phyloP scores from a whole-genome alignment of 371 early-diverging fungal species.

The Dentiscutata heterogama region DNA sequence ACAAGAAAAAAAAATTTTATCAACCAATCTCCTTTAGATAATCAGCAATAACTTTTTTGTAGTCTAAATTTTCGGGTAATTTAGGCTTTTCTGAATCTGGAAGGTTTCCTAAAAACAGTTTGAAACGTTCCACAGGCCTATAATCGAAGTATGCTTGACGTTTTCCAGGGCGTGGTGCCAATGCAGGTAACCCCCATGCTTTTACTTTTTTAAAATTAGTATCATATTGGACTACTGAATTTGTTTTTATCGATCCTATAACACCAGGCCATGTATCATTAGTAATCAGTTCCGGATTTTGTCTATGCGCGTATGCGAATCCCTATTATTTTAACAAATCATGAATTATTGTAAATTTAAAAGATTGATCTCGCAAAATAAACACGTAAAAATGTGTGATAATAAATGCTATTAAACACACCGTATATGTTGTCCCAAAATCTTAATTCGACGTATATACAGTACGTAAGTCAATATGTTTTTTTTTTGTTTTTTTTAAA shows the following conservation, averaged over 20 bases:
- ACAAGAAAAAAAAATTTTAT: neutral
- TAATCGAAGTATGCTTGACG: neutral
- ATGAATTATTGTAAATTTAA: neutral
- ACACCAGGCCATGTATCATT: conserved; percentile 31
- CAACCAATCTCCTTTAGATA: conserved; percentile 14
- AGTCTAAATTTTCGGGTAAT: conserved; percentile 6
- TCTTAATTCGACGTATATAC: conserved; percentile 5
- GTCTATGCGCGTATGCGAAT: conserved; percentile 40
- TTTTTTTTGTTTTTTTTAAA: neutral
- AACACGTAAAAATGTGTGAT: neutral
- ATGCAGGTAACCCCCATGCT: conserved; percentile 26
- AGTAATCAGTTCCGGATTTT: conserved; percentile 27
- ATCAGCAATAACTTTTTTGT: conserved; percentile 24
- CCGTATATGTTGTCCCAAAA: conserved; percentile 44
- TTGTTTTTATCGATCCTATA: conserved; percentile 8
- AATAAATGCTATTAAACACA: neutral
- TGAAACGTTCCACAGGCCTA: conserved; percentile 29
- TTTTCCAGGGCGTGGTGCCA: neutral
- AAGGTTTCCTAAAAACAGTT: conserved; percentile 15
- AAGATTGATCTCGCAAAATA: neutral
- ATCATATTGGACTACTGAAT: conserved; percentile 38
- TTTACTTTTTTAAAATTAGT: neutral
- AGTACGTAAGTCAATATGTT: no score
- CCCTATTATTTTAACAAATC: conserved; percentile 14
- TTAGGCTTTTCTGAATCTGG: conserved; percentile 12